Percentiles rank a stretch among this genome's conserved stretches.
phyloP scores from a whole-genome alignment of 2,329 filamentous ascomycete species.

The Zymoseptoria crescenta region DNA sequence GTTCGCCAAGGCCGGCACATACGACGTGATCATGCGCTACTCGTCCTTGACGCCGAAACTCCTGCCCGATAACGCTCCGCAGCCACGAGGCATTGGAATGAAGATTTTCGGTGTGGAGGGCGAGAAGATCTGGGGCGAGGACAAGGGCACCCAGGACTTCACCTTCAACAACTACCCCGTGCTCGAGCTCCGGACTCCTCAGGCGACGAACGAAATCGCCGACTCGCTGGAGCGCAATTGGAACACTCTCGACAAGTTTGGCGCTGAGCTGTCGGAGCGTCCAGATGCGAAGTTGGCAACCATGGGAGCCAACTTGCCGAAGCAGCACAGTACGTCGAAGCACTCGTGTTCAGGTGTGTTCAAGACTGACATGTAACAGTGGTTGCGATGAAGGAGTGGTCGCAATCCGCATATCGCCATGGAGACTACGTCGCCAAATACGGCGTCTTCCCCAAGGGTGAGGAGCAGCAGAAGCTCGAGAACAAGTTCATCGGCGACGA shows the following conservation, averaged over 20 bases:
- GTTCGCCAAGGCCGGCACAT: conserved; percentile 28
- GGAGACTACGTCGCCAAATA: conserved; percentile 30
- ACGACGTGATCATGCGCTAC: conserved; percentile 33
- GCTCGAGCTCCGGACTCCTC: conserved; percentile 25
- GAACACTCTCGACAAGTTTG: conserved; percentile 27
- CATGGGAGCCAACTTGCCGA: conserved; percentile 21
- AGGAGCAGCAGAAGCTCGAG: conserved; percentile 24
- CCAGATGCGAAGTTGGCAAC: conserved; percentile 27
- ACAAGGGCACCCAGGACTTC: conserved; percentile 30
- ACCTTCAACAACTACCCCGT: conserved; percentile 31
- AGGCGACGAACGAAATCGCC: conserved; percentile 29
- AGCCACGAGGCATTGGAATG: conserved; percentile 31
- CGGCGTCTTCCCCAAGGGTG: conserved; percentile 26
- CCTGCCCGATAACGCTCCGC: conserved; percentile 30
- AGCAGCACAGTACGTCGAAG: conserved; percentile 24
- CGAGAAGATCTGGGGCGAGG: conserved; percentile 30
- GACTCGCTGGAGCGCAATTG: conserved; percentile 30
- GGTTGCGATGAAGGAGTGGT: conserved; percentile 30
- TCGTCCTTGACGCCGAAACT: conserved; percentile 31
- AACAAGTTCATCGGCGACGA: conserved; percentile 21
- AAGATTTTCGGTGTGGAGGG: conserved; percentile 32
- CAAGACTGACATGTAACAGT: conserved; percentile 12
- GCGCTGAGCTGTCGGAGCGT: conserved; percentile 23
- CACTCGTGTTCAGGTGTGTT: background rate
- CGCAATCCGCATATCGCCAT: conserved; percentile 30